Evolutionary conservation across 2,329 filamentous ascomycete species (phyloP).

Genomic region (Sporothrix mexicana): DNA sequence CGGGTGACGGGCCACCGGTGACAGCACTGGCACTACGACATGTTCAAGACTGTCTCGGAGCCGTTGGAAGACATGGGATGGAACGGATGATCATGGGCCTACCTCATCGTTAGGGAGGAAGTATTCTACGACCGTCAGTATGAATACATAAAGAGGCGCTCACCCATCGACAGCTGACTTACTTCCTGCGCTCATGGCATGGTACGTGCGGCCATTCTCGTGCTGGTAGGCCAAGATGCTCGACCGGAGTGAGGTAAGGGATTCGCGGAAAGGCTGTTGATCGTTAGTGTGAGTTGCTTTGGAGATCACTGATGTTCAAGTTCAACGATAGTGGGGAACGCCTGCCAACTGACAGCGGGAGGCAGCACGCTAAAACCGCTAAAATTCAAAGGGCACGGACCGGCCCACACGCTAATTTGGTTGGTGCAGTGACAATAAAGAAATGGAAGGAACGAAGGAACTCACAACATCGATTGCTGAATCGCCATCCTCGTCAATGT

Average conservation of each 20-base stretch:
- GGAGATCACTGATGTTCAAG: neutral
- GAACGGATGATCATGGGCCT: neutral
- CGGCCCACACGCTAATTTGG: no score
- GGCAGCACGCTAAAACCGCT: conserved; percentile 15
- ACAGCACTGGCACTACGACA: neutral
- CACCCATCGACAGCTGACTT: conserved; percentile 18
- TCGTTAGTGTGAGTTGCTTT: conserved; percentile 3
- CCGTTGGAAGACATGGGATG: neutral
- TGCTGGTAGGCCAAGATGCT: conserved; percentile 40
- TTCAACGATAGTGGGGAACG: no score
- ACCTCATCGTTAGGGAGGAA: conserved; percentile 39
- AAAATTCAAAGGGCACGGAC: neutral
- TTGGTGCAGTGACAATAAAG: neutral
- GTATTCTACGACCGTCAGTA: conserved; percentile 36
- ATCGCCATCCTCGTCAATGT: conserved; percentile 30
- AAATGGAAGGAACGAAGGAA: neutral
- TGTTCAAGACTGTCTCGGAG: neutral
- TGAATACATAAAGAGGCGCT: neutral
- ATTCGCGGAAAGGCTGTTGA: conserved; percentile 35
- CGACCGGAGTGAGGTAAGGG: conserved; percentile 38
- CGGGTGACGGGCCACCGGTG: conserved; percentile 1
- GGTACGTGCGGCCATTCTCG: conserved; percentile 41
- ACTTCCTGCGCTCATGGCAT: conserved; percentile 41
- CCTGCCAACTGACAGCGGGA: neutral
- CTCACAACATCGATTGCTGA: conserved; percentile 34